These are phyloP conservation scores for Chlorencoelia australis DNA, from an alignment of 2,329 filamentous ascomycete genomes.

Conservation along the genomic window DNA sequence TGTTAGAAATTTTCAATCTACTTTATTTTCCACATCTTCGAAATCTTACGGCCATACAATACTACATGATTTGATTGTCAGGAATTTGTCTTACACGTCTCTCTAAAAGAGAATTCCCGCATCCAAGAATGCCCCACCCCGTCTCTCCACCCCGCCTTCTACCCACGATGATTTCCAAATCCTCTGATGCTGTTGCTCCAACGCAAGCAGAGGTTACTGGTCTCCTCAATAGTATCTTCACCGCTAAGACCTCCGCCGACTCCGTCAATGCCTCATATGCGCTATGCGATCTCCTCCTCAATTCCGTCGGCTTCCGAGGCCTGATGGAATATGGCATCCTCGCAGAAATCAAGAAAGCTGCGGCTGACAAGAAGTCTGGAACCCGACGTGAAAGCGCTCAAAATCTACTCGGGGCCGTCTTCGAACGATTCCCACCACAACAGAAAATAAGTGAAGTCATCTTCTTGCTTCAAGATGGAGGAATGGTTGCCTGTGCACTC, in stretches of 20 bases:
- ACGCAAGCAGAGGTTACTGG: constrained; percentile 55
- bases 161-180: constrained; percentile 39
- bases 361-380: constrained; percentile 87
- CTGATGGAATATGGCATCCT: constrained; percentile 52
- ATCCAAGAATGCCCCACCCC: constrained; percentile 37
- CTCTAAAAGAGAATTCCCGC: constrained; percentile 14
- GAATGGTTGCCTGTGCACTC: constrained; percentile 61
- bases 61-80: constrained; percentile 8
- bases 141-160: constrained; percentile 31
- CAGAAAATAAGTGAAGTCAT: constrained; percentile 72
- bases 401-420: constrained; percentile 86
- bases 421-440: constrained; percentile 75
- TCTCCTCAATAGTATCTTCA: constrained; percentile 57
- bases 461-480: constrained; percentile 72
- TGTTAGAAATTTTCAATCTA: constrained; percentile 1
- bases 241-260: constrained; percentile 41
- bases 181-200: constrained; percentile 34
- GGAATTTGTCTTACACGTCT: constrained; percentile 8
- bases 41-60: constrained; percentile 1
- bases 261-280: constrained; percentile 55
- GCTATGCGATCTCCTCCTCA: constrained; percentile 52
- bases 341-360: constrained; percentile 62
- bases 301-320: constrained; percentile 54
- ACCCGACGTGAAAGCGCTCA: constrained; percentile 81
- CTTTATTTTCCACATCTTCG: constrained; percentile 12